Base-by-base conservation (phyloP, 2,329 filamentous ascomycete species). In the Coccinonectria pachysandricola region DNA sequence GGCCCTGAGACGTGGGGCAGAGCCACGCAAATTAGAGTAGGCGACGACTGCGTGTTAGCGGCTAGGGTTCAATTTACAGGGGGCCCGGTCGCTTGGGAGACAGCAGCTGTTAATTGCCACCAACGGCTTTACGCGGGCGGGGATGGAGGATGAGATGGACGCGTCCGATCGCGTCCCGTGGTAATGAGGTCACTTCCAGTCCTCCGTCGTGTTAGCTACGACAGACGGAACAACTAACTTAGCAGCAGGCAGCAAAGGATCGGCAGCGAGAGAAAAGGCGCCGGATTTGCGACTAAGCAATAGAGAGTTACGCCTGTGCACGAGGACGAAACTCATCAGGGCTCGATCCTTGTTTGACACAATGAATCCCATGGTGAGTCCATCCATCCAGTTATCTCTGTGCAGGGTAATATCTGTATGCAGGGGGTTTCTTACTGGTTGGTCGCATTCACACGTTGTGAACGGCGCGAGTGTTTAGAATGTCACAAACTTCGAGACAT, bases 121-220 rank as follows among this genome's bases (percentile, higher is more conserved):
- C 39, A 38, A 44, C 46, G 33, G 45, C 54, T 57, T 56, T 53
- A 57, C 54, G 51, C 54, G 53, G 43, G 39, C 23, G 33, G 35
- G 47, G 49, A 47, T 43, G 45, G 25, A 15, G 27, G 31, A 34
- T 34, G 36, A 36, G 40, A 35, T 21, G 23, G 14, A 37, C 41
- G 39, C 30, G 34, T 32, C 32, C 34, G 19, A 32, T 34, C 28
- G 19, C 15, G 17, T 25, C 21, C 29, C 24, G 23, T 19, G 20
- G 16, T 30, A 20, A 21, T 13, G n/a, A n/a, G n/a, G n/a, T n/a
- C n/a, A n/a, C n/a, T n/a, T n/a, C n/a, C n/a, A n/a, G n/a, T n/a
- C n/a, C n/a, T n/a, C n/a, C n/a, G n/a, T n/a, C n/a, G n/a, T n/a
- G n/a, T n/a, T 29, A 16, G 26, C 19, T 19, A 32, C 31, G 28